A percentile compares a stretch with the other conserved stretches of the same genome.
These are phyloP conservation scores for Pulveroboletus ravenelii DNA, from an alignment of 768 basidiomycete genomes.

Conservation along the genomic window DNA sequence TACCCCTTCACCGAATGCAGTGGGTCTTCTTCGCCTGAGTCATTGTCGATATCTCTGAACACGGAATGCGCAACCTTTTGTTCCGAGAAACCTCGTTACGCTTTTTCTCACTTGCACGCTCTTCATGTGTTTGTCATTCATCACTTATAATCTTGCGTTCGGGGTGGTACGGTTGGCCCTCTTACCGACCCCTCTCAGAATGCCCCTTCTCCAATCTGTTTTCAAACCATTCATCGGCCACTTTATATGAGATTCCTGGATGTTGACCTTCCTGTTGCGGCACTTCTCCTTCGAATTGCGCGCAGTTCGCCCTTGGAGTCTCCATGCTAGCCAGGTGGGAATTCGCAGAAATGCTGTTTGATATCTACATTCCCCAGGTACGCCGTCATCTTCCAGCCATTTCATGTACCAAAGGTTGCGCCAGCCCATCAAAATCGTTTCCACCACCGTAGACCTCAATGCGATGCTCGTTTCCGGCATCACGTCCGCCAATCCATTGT, in stretches of 20 bases:
- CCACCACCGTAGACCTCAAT: slow-evolving; percentile 46
- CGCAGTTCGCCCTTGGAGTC: slow-evolving; percentile 46
- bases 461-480: slow-evolving; percentile 61
- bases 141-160: slow-evolving; percentile 43
- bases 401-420: slow-evolving; percentile 1
- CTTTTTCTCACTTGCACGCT: slow-evolving; percentile 37
- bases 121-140: slow-evolving; percentile 31
- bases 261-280: slow-evolving; percentile 44
- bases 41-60: background rate
- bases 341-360: slow-evolving; percentile 55
- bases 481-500: slow-evolving; percentile 46
- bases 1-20: slow-evolving; percentile 8
- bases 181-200: slow-evolving; percentile 48
- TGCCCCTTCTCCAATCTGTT: slow-evolving; percentile 48
- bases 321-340: slow-evolving; percentile 61
- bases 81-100: slow-evolving; percentile 15
- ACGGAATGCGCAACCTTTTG: slow-evolving; percentile 15
- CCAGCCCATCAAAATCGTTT: slow-evolving; percentile 47
- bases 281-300: slow-evolving; percentile 44
- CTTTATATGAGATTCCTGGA: slow-evolving; percentile 56
- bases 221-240: slow-evolving; percentile 62
- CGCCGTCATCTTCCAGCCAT: background rate
- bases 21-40: slow-evolving; percentile 6
- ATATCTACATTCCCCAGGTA: slow-evolving; percentile 55
- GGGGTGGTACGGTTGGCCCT: slow-evolving; percentile 42